These are phyloP conservation scores for Panicum hallii DNA, from an alignment of 202 grass and related monocot genomes.

Conservation along the genomic window DNA sequence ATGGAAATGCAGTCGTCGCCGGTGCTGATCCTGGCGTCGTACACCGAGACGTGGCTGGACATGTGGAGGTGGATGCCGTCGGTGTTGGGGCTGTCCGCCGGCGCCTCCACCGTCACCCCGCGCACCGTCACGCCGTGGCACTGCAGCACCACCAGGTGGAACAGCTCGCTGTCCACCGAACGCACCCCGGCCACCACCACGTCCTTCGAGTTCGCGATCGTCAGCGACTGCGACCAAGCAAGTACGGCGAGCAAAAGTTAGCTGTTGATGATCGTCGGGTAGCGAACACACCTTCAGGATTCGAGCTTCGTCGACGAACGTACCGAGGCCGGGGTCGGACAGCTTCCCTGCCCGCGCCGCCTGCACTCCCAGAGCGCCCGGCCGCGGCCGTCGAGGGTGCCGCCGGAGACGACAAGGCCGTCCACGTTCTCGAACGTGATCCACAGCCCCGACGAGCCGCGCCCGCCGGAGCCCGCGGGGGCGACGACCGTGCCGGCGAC, in stretches of 20 bases:
- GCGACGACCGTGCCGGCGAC: conserved; percentile 68
- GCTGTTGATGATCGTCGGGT: neutral
- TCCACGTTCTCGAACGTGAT: conserved; percentile 75
- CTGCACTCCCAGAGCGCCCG: conserved; percentile 75
- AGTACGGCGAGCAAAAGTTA: neutral
- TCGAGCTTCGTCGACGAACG: conserved; percentile 17
- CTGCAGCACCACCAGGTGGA: conserved; percentile 81
- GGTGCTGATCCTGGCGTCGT: conserved; percentile 67
- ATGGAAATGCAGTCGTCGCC: conserved; percentile 94
- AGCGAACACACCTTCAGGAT: neutral
- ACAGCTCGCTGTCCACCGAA: conserved; percentile 82
- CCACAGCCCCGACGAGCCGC: conserved; percentile 51
- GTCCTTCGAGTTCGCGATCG: conserved; percentile 72
- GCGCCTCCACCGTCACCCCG: conserved; percentile 62
- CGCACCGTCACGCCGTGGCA: conserved; percentile 63
- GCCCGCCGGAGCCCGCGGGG: conserved; percentile 29
- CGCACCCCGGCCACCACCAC: conserved; percentile 62
- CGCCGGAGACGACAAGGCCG: conserved; percentile 70
- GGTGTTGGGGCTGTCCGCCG: conserved; percentile 86
- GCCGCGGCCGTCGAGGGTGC: conserved; percentile 75
- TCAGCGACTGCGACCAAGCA: conserved; percentile 61
- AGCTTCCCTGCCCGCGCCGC: conserved; percentile 15
- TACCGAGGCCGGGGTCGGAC: conserved; percentile 67
- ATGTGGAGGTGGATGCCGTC: conserved; percentile 90
- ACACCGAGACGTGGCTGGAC: conserved; percentile 68